These are phyloP conservation scores for Gossypium australe DNA, from an alignment of 345 rosid species.

Conservation along the genomic window DNA sequence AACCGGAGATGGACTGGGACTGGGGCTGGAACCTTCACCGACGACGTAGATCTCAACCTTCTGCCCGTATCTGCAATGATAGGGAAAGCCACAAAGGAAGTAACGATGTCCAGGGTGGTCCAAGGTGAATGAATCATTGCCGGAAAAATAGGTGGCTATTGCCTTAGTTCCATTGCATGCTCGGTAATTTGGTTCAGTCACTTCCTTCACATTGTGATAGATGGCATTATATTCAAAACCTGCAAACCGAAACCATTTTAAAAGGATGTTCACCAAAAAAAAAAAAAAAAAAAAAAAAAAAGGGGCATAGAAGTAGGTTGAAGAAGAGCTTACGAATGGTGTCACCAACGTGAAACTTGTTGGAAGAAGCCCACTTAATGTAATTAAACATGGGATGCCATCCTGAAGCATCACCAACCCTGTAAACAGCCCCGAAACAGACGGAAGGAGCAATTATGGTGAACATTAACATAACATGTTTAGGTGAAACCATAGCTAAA, in stretches of 20 bases:
- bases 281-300: too few species aligned
- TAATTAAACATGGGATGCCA: constrained; percentile 17
- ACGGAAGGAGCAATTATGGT: background rate
- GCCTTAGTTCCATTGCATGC: background rate
- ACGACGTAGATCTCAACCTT: constrained; percentile 25
- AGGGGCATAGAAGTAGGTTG: background rate
- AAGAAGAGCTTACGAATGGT: background rate
- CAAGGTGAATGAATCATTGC: constrained; percentile 28
- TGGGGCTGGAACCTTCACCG: background rate
- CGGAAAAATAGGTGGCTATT: constrained; percentile 25
- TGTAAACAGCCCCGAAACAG: constrained; percentile 14
- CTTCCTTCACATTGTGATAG: constrained; percentile 5
- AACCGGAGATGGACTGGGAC: background rate
- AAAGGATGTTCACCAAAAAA: too few species aligned
- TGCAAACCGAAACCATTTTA: background rate
- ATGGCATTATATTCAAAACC: constrained; percentile 1
- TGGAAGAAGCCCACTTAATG: constrained; percentile 27
- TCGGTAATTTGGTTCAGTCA: background rate
- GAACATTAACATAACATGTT: background rate
- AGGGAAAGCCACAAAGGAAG: constrained; percentile 32
- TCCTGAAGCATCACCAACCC: constrained; percentile 19
- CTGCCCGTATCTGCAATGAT: constrained; percentile 34
- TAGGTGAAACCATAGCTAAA: background rate
- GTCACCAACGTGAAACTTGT: constrained; percentile 17
- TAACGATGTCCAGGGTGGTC: constrained; percentile 27